Base-by-base conservation (phyloP, 2,329 filamentous ascomycete genomes). In the Magnaporthiopsis incrustans region DNA sequence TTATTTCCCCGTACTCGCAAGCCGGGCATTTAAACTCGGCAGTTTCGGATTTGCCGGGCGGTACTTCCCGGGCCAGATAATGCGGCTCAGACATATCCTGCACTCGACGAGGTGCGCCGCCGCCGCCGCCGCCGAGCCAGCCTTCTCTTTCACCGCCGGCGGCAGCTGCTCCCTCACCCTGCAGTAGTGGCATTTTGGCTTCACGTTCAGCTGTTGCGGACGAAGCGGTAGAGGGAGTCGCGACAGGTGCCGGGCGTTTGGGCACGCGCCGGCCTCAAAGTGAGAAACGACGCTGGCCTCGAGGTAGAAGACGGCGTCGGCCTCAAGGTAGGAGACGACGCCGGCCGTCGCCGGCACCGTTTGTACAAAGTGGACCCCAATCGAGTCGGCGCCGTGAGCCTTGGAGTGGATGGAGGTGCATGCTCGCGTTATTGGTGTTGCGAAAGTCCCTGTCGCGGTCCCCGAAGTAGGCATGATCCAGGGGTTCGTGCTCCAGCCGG, bases 331-430 rank as follows among this genome's bases (percentile, higher is more conserved):
- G n/a, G n/a, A n/a, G n/a, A 75, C 70, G 5, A 88, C 67, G 4
- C 84, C 85, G 1, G 80, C 83, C 1, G 84, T 83, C 0, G 81
- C 80, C 12, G 78, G 66, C 77, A 84, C 3, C 11, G 33, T 2
- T 60, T 65, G 50, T 70, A 72, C 86, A 89, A 69, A 85, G 88
- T 0, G 82, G 85, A 62, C 86, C 0, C 57, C 1, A 10, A 86
- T 71, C 2, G 71, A 71, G 0, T 60, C 65, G 63, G 79, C 79
- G 0, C 75, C 75, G 68, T 89, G 85, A 59, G 71, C 69, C 6
- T 74, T 74, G 0, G 84, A 87, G 32, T n/a, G n/a, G n/a, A n/a
- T 81, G 81, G 2, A 83, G 74, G 66, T 89, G 85, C 84, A 87
- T 18, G 15, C 12, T 7, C 5, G 38, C 26, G 30, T 44, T 38